A percentile compares a stretch with the other conserved stretches of the same genome.
These are phyloP conservation scores for Aristolochia contorta DNA, from an alignment of 164 flowering plant genomes.

Conservation along the genomic window DNA sequence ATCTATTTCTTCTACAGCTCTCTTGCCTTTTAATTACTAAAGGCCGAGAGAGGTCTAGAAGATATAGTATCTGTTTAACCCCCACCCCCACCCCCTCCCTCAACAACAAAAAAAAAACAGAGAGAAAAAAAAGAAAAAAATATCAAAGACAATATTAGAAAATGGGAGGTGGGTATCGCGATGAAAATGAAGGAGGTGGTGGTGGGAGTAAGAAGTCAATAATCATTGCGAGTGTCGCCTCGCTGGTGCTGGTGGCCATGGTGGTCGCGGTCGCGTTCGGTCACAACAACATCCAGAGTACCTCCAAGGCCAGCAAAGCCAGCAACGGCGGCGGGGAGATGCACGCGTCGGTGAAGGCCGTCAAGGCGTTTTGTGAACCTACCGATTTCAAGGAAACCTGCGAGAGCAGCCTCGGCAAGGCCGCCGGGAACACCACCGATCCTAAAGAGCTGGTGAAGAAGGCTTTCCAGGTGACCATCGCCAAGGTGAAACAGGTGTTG, in stretches of 20 bases:
- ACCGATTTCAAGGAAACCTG: slow-evolving; percentile 53
- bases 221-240: slow-evolving; percentile 27
- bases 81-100: no score
- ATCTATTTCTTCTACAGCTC: slow-evolving; percentile 4
- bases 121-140: no score
- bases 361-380: slow-evolving; percentile 42
- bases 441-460: slow-evolving; percentile 44
- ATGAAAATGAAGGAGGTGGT: neutral
- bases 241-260: slow-evolving; percentile 46
- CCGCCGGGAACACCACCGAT: slow-evolving; percentile 34
- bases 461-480: slow-evolving; percentile 33
- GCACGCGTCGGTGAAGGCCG: slow-evolving; percentile 33
- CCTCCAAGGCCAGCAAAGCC: neutral
- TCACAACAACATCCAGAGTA: neutral
- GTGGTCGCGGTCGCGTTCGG: slow-evolving; percentile 33
- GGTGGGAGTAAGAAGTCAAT: slow-evolving; percentile 24
- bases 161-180: no score
- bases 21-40: slow-evolving; percentile 7
- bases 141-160: no score
- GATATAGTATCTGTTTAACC: no score
- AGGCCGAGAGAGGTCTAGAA: neutral
- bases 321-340: slow-evolving; percentile 4
- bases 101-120: no score
- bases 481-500: slow-evolving; percentile 23
- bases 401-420: slow-evolving; percentile 19